phyloP scores from a whole-genome alignment of 352 stramenopile genomes.

The Aphanomyces euteiches region DNA sequence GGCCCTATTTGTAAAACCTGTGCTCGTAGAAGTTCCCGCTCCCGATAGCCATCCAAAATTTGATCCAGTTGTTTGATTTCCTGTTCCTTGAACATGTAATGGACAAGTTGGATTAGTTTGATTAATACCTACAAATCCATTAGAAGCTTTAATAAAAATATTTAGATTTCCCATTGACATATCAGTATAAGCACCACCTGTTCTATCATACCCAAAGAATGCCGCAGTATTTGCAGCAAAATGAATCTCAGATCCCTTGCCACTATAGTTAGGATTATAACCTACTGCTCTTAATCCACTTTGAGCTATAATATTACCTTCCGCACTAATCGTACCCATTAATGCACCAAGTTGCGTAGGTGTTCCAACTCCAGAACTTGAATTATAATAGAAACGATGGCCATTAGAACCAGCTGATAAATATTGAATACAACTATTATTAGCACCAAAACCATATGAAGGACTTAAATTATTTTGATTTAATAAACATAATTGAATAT shows the following conservation, averaged over 20 bases:
- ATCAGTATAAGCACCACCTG: background rate
- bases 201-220: slow-evolving; percentile 18
- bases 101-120: slow-evolving; percentile 20
- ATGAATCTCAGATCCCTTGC: slow-evolving; percentile 2
- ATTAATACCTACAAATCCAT: slow-evolving; percentile 16
- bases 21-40: background rate
- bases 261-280: slow-evolving; percentile 15
- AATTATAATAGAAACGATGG: background rate
- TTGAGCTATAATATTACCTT: slow-evolving; percentile 10
- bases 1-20: slow-evolving; percentile 10
- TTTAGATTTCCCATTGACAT: background rate
- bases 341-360: background rate
- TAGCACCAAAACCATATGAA: slow-evolving; percentile 6
- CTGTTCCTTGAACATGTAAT: slow-evolving; percentile 9
- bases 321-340: background rate
- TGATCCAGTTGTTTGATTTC: background rate
- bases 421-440: background rate
- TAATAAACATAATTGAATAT: background rate
- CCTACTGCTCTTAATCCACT: slow-evolving; percentile 5
- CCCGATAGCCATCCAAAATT: background rate
- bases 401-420: background rate
- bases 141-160: slow-evolving; percentile 7
- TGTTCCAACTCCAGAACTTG: background rate
- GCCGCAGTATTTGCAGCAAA: slow-evolving; percentile 11
- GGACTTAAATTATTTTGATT: slow-evolving; percentile 1